These are phyloP conservation scores for Thermomyces lanuginosus DNA, from an alignment of 2,329 filamentous ascomycete species.

Conservation along the genomic window DNA sequence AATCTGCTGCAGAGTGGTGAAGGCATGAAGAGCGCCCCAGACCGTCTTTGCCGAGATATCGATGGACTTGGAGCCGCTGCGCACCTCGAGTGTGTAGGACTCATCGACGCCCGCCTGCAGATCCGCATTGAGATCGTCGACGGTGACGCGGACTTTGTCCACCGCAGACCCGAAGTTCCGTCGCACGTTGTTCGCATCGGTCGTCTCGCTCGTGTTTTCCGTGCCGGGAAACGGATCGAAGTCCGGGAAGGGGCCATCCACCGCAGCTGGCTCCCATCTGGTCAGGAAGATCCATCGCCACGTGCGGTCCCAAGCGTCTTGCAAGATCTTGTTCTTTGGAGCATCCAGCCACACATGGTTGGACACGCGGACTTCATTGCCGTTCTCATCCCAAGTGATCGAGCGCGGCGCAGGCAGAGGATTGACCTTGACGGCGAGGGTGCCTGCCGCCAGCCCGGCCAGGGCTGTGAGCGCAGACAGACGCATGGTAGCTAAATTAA, in stretches of 20 bases:
- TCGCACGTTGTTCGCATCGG: conserved; percentile 11
- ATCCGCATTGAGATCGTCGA: conserved; percentile 31
- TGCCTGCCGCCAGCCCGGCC: conserved; percentile 20
- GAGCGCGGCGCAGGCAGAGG: conserved; percentile 38
- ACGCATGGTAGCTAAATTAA: no score
- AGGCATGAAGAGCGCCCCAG: conserved; percentile 40
- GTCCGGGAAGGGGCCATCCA: conserved; percentile 34
- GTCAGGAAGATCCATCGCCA: conserved; percentile 32
- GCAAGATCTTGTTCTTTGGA: conserved; percentile 23
- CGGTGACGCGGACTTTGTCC: conserved; percentile 29
- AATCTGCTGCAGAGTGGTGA: conserved; percentile 42
- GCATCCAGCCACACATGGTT: conserved; percentile 24
- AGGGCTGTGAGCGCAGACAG: no score
- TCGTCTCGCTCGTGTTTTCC: conserved; percentile 9
- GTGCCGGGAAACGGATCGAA: conserved; percentile 37
- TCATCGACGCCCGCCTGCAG: conserved; percentile 42
- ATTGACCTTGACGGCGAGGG: conserved; percentile 35
- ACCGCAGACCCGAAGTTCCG: no score
- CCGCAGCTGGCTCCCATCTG: conserved; percentile 38
- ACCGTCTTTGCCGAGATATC: conserved; percentile 34
- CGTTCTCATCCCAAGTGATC: conserved; percentile 38
- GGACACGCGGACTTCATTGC: conserved; percentile 30
- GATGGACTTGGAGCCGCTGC: conserved; percentile 24
- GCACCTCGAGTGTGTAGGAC: conserved; percentile 36
- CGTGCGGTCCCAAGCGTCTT: conserved; percentile 35